Conservation (phyloP, 306 rosid genomes). For the Vachellia collinsii region DNA sequence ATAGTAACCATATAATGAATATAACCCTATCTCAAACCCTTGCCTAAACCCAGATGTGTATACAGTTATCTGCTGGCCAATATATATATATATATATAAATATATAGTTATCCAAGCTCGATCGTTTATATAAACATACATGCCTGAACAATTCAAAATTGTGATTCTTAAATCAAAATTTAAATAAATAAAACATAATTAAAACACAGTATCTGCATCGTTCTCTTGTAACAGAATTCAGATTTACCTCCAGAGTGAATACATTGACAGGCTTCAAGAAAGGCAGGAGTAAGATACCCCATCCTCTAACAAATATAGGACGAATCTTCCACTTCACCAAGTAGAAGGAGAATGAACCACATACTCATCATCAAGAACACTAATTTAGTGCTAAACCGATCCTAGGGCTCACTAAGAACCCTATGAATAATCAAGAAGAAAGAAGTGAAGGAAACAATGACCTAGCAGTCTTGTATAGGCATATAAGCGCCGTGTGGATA, state of each 20-base stretch:
- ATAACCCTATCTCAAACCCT: background rate
- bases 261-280: background rate
- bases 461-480: background rate
- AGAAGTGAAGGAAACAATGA: background rate
- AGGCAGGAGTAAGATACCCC: background rate
- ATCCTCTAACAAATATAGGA: background rate
- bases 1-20: too few relatives aligned
- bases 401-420: background rate
- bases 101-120: too few relatives aligned
- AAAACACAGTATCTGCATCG: background rate
- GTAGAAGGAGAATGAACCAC: background rate
- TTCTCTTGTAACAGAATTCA: background rate
- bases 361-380: background rate
- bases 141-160: background rate
- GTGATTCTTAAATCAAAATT: background rate
- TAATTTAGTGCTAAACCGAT: background rate
- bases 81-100: too few relatives aligned
- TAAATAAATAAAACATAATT: background rate
- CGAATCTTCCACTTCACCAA: background rate
- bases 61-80: too few relatives aligned
- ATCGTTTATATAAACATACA: too few relatives aligned
- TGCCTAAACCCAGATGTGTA: background rate
- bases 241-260: background rate
- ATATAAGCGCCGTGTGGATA: background rate
- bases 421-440: background rate